Base-by-base conservation (phyloP, 2,329 filamentous ascomycete species). In the Fusarium sp. region DNA sequence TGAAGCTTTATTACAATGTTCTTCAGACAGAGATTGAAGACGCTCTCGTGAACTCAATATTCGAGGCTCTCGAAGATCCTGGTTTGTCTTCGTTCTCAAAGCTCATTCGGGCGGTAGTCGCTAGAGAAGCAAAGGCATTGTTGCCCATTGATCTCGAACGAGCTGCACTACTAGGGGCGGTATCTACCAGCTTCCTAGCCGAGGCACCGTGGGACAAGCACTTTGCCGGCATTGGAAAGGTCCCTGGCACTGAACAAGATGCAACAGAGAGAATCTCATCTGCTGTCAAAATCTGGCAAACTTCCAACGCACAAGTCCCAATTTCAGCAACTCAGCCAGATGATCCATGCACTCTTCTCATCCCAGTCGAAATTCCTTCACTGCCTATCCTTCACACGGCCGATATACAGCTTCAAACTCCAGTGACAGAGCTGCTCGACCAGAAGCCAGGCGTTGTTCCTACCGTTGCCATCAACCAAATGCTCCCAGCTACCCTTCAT, bases 281-380 rank as follows among this genome's bases (percentile, higher is more conserved):
- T 3, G 72, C 76, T 41, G 72, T 86, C 5, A 64, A 75, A 1
- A 46, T 56, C 4, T 82, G 80, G 80, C 79, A 78, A 55, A 63
- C 64, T n/a, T 59, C 66, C 7, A 72, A 79, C 27, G 62, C 74
- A 14, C 72, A 59, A 8, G 58, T 82, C 14, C 34, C 68, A 4
- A 64, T 82, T 1, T 65, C 75, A 10, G 57, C 74, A 5, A 53
- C 63, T 3, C 62, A 73, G 8, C 55, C 58, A 2, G 66, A 68
- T 7, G 82, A 86, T 21, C 70, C 84, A 79, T 66, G 86, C 86
- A 90, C 89, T 14, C 94, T 99, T 72, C 84, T 92, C 30, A 97
- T 99, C 55, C 93, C 94, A 0, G 94, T 99, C 16, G 93, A 97
- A 62, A 89, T 99, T 2, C 95, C 95, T 0, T 90, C 91, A 2